Percentiles rank a stretch among this genome's conserved stretches.
These are phyloP conservation scores for Chrysosphaeria jannelii DNA, from an alignment of 2,329 filamentous ascomycete species.

Conservation along the genomic window DNA sequence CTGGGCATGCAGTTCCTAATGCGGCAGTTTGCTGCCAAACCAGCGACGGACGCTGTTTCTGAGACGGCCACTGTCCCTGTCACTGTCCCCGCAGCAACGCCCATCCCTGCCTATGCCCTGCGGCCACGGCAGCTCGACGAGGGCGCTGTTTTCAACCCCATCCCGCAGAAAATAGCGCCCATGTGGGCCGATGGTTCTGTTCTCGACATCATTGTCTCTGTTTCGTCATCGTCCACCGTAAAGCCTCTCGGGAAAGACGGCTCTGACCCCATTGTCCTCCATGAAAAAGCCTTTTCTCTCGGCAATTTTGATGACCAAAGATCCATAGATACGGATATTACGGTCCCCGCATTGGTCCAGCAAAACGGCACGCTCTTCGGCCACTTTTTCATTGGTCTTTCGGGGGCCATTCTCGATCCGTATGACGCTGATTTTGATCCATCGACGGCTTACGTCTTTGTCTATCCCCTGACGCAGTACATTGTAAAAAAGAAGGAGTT, in stretches of 20 bases:
- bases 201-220: conserved; percentile 60
- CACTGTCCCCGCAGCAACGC: conserved; percentile 18
- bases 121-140: conserved; percentile 29
- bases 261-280: conserved; percentile 38
- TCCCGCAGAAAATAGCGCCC: conserved; percentile 47
- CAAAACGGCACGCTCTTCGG: conserved; percentile 83
- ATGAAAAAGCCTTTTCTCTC: conserved; percentile 53
- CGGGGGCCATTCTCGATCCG: conserved; percentile 51
- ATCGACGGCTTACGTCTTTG: conserved; percentile 52
- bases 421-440: conserved; percentile 39
- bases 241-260: conserved; percentile 34
- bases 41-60: conserved; percentile 13
- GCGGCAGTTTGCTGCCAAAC: conserved; percentile 17
- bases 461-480: conserved; percentile 65
- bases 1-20: conserved; percentile 27
- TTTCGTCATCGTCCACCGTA: conserved; percentile 45
- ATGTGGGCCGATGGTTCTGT: conserved; percentile 61
- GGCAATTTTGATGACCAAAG: conserved; percentile 57
- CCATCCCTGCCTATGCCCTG: conserved; percentile 32
- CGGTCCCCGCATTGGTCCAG: conserved; percentile 52
- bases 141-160: conserved; percentile 27
- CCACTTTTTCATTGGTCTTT: conserved; percentile 66
- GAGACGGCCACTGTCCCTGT: conserved; percentile 15
- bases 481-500: conserved; percentile 66
- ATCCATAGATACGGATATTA: conserved; percentile 44